A percentile compares a stretch with the other conserved stretches of the same genome.
Conservation (phyloP, 2,329 filamentous ascomycete genomes). For the Xylariaceae sp. region DNA sequence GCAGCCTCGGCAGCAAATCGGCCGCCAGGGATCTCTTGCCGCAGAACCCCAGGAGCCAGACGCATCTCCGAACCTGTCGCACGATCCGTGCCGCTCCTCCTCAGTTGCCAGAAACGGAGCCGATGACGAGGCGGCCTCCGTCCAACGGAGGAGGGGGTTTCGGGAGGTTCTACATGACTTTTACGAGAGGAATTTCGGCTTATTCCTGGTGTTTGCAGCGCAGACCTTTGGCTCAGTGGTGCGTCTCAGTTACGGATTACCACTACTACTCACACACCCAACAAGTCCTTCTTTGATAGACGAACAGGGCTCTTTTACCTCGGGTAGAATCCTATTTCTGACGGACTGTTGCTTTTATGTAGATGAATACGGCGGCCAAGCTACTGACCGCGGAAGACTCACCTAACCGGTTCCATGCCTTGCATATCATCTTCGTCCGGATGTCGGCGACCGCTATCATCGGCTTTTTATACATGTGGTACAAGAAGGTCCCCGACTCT, state of each 20-base stretch:
- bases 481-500: conserved; percentile 51
- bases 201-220: conserved; percentile 39
- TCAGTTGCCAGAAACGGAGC: not conserved
- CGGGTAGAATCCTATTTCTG: not conserved
- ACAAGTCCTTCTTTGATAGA: not conserved
- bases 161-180: conserved; percentile 38
- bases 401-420: conserved; percentile 37
- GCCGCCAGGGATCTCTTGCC: not conserved
- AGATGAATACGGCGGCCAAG: conserved; percentile 42
- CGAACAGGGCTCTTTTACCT: not conserved
- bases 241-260: not conserved
- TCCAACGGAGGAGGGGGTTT: not conserved
- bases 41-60: not conserved
- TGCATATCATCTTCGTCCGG: conserved; percentile 43
- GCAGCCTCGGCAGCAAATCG: not conserved
- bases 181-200: conserved; percentile 40
- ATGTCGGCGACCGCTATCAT: conserved; percentile 39
- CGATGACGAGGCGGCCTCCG: not conserved
- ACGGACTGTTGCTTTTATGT: conserved; percentile 10
- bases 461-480: conserved; percentile 40
- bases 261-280: not conserved
- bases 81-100: not conserved
- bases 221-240: conserved; percentile 42
- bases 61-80: not conserved
- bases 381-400: conserved; percentile 32